These are phyloP conservation scores for Kuraishia borneana DNA, from an alignment of 805 yeast genomes.

Conservation along the genomic window DNA sequence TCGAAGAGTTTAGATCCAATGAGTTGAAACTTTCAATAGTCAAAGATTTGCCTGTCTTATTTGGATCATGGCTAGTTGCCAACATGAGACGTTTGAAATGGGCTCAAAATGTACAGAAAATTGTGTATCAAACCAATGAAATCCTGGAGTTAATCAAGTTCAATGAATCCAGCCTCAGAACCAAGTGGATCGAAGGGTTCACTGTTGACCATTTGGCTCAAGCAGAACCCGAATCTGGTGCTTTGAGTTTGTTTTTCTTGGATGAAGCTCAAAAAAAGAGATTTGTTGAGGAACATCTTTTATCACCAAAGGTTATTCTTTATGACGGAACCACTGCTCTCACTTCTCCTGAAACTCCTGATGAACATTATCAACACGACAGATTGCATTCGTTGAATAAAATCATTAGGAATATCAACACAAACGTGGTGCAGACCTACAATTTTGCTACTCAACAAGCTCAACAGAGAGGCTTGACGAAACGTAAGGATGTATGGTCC, in stretches of 20 bases:
- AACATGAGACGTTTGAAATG: conserved; percentile 48
- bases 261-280: conserved; percentile 9
- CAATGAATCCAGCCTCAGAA: conserved; percentile 43
- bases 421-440: conserved; percentile 3
- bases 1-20: conserved; percentile 17
- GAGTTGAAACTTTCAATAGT: conserved; percentile 25
- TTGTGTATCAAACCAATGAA: conserved; percentile 33
- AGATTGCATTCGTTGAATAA: conserved; percentile 16
- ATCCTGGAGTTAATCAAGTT: conserved; percentile 44
- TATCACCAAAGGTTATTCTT: conserved; percentile 6
- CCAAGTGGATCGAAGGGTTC: conserved; percentile 56
- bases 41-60: conserved; percentile 58
- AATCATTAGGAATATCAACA: conserved; percentile 18
- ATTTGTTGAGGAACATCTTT: conserved; percentile 13
- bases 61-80: conserved; percentile 61
- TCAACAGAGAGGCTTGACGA: not conserved
- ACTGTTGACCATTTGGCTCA: conserved; percentile 16
- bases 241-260: conserved; percentile 13
- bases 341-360: not conserved
- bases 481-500: conserved; percentile 5
- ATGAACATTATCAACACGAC: not conserved
- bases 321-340: not conserved
- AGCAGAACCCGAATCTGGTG: not conserved
- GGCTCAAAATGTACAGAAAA: conserved; percentile 28
- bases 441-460: conserved; percentile 1